Percentiles rank a stretch among this genome's conserved stretches.
Conservation (phyloP, 2,329 filamentous ascomycete species). For the Alternaria sp. region DNA sequence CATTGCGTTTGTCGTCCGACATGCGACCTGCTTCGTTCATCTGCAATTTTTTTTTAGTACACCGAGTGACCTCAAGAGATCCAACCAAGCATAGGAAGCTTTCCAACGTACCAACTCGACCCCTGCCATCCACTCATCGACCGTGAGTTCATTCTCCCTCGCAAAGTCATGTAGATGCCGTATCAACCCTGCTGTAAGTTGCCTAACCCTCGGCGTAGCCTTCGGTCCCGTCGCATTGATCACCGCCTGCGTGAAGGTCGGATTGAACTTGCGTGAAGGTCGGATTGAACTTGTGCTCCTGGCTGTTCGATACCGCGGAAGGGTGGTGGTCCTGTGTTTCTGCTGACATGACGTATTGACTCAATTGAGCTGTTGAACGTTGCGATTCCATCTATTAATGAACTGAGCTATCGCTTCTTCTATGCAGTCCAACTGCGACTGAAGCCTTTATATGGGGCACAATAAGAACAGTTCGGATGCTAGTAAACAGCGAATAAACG, state of each 20-base stretch:
- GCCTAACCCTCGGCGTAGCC: conserved; percentile 68
- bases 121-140: conserved; percentile 80
- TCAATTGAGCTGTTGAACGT: neutral
- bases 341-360: conserved; percentile 5
- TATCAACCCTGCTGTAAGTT: conserved; percentile 71
- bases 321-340: conserved; percentile 5
- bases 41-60: conserved; percentile 31
- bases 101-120: conserved; percentile 67
- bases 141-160: conserved; percentile 77
- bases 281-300: conserved; percentile 69
- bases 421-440: neutral
- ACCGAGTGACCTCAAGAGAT: neutral
- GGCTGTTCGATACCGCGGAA: conserved; percentile 24
- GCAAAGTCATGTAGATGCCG: conserved; percentile 79
- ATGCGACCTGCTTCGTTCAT: conserved; percentile 70
- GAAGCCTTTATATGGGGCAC: neutral
- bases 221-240: conserved; percentile 77
- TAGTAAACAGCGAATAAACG: conserved; percentile 1
- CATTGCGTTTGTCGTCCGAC: conserved; percentile 69
- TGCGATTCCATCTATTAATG: neutral
- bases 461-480: neutral
- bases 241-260: conserved; percentile 77
- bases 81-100: neutral
- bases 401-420: neutral
- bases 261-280: conserved; percentile 78